Evolutionary conservation across 805 yeast species (phyloP).

Genomic region (Candida corydali): DNA sequence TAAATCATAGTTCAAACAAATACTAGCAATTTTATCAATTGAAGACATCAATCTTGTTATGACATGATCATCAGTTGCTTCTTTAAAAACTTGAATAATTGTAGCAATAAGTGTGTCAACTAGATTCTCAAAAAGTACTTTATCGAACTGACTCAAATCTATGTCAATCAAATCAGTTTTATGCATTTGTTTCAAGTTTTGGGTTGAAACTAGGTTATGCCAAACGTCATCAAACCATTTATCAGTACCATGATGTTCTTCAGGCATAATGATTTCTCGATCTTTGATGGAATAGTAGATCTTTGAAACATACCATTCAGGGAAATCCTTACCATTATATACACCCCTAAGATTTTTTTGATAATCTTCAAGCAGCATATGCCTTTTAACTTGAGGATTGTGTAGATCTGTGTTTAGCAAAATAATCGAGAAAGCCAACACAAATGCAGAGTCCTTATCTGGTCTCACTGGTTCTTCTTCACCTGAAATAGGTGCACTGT

Average conservation of each 20-base stretch:
- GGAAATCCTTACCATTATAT: slow-evolving; percentile 72
- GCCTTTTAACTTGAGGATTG: slow-evolving; percentile 87
- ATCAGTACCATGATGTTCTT: slow-evolving; percentile 90
- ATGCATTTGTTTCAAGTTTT: slow-evolving; percentile 28
- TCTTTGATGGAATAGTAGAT: slow-evolving; percentile 78
- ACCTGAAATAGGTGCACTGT: slow-evolving; percentile 7
- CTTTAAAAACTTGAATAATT: slow-evolving; percentile 72
- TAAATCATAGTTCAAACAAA: slow-evolving; percentile 64
- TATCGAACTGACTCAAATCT: slow-evolving; percentile 56
- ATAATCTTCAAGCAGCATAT: slow-evolving; percentile 85
- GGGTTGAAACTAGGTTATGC: slow-evolving; percentile 63
- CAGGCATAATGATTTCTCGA: slow-evolving; percentile 94
- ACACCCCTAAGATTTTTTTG: slow-evolving; percentile 77
- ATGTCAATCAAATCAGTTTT: slow-evolving; percentile 6
- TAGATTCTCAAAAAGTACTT: slow-evolving; percentile 59
- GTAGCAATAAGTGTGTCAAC: slow-evolving; percentile 69
- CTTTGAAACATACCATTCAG: slow-evolving; percentile 76
- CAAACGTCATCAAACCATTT: slow-evolving; percentile 88
- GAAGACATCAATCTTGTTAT: slow-evolving; percentile 84
- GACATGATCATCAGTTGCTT: slow-evolving; percentile 87
- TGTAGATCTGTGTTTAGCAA: slow-evolving; percentile 93
- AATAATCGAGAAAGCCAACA: slow-evolving; percentile 86
- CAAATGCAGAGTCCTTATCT: slow-evolving; percentile 81
- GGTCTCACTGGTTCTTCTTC: slow-evolving; percentile 53
- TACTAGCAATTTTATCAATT: slow-evolving; percentile 76